phyloP scores from a whole-genome alignment of 805 yeast genomes.

The Sugiyamaella qingdaonensis region DNA sequence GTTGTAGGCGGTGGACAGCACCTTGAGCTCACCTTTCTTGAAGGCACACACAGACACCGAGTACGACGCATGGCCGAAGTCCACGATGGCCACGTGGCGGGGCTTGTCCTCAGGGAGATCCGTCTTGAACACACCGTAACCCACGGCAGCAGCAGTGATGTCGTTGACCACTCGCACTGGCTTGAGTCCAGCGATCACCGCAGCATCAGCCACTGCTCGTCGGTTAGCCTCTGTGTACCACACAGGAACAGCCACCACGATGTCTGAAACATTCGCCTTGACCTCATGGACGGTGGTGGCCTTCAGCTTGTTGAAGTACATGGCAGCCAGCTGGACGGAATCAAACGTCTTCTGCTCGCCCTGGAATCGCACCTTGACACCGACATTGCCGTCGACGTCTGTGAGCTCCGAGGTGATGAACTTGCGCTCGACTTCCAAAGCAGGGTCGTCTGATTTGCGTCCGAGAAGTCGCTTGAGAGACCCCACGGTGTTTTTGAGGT shows the following conservation, averaged over 20 bases:
- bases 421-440: conserved; percentile 66
- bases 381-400: conserved; percentile 67
- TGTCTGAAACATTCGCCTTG: conserved; percentile 75
- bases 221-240: conserved; percentile 98
- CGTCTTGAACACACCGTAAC: conserved; percentile 97
- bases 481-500: conserved; percentile 93
- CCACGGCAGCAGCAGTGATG: conserved; percentile 97
- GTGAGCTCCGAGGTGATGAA: conserved; percentile 70
- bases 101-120: conserved; percentile 94
- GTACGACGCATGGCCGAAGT: conserved; percentile 95
- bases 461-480: conserved; percentile 93
- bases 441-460: conserved; percentile 68
- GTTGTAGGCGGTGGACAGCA: conserved; percentile 88
- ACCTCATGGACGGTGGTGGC: conserved; percentile 76
- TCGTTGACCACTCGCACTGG: conserved; percentile 98
- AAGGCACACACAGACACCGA: conserved; percentile 85
- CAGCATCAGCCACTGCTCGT: conserved; percentile 93
- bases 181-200: conserved; percentile 92
- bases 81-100: conserved; percentile 86
- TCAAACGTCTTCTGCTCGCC: conserved; percentile 77
- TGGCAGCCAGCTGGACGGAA: conserved; percentile 87
- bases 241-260: conserved; percentile 90
- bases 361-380: conserved; percentile 78
- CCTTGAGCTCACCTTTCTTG: conserved; percentile 93
- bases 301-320: conserved; percentile 91